Percentiles rank a stretch among this genome's conserved stretches.
phyloP scores from a whole-genome alignment of 2,329 filamentous ascomycete genomes.

The Phaeosphaeria sp. region DNA sequence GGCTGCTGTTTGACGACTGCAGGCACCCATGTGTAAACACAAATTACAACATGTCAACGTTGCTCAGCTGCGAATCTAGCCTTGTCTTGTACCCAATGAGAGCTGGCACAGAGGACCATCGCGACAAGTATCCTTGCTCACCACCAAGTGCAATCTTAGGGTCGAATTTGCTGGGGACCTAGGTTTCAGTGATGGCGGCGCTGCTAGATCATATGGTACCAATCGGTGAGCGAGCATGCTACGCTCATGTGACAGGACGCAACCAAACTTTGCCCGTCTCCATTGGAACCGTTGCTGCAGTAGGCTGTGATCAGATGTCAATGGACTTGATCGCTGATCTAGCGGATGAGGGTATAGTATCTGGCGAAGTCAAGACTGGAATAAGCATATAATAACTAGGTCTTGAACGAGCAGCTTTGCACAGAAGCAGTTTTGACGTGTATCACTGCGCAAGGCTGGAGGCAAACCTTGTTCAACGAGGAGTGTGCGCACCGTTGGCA shows the following conservation, averaged over 20 bases:
- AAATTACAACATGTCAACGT: neutral
- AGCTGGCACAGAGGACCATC: constrained; percentile 10
- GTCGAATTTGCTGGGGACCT: constrained; percentile 6
- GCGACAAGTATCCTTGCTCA: constrained; percentile 6
- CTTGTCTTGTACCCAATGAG: constrained; percentile 18
- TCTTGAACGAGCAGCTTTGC: neutral
- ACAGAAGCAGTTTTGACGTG: neutral
- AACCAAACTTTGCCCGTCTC: constrained; percentile 19
- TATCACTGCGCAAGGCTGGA: neutral
- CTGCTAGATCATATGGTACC: constrained; percentile 14
- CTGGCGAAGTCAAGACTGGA: constrained; percentile 13
- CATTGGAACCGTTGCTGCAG: constrained; percentile 17
- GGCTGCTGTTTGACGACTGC: neutral
- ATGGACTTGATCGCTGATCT: constrained; percentile 16
- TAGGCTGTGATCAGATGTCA: constrained; percentile 17
- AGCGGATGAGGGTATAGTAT: constrained; percentile 10
- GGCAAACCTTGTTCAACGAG: neutral
- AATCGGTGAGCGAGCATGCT: constrained; percentile 14
- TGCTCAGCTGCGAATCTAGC: constrained; percentile 11
- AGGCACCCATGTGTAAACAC: neutral
- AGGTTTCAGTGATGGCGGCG: constrained; percentile 14
- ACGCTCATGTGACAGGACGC: constrained; percentile 9
- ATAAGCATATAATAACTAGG: constrained; percentile 7
- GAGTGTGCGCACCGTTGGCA: too few species aligned
- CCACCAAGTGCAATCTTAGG: constrained; percentile 9